These are phyloP conservation scores for Oryza coarctata DNA, from an alignment of 176 grass and related monocot genomes.

Conservation along the genomic window DNA sequence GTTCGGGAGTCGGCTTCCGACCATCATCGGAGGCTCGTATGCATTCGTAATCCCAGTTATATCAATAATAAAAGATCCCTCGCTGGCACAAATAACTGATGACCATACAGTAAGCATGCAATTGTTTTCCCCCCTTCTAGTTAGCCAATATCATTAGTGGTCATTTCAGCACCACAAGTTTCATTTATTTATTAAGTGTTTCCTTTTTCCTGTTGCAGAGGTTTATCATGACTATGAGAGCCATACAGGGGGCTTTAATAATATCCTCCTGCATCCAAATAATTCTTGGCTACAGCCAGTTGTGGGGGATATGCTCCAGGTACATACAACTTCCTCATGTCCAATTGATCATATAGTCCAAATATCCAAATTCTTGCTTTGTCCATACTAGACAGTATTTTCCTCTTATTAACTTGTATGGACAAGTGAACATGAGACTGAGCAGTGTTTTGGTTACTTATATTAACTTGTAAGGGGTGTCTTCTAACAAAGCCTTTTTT, in stretches of 20 bases:
- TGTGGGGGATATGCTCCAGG: slow-evolving; percentile 90
- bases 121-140: not conserved
- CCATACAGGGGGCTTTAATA: slow-evolving; percentile 76
- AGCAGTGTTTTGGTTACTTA: slow-evolving; percentile 11
- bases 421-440: slow-evolving; percentile 7
- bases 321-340: slow-evolving; percentile 29
- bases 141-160: not conserved
- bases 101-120: slow-evolving; percentile 49
- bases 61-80: slow-evolving; percentile 69
- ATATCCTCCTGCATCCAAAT: slow-evolving; percentile 88
- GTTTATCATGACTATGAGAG: slow-evolving; percentile 73
- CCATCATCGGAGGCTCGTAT: slow-evolving; percentile 70
- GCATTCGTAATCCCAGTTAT: slow-evolving; percentile 71
- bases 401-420: not conserved
- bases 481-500: not conserved
- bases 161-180: not conserved
- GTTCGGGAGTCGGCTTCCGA: slow-evolving; percentile 77
- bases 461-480: not conserved
- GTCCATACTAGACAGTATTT: not conserved
- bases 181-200: not conserved
- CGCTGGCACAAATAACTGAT: slow-evolving; percentile 55
- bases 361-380: not conserved
- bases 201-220: slow-evolving; percentile 44
- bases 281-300: slow-evolving; percentile 78
- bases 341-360: slow-evolving; percentile 5